These are phyloP conservation scores for Plasmodium knowlesi DNA, from an alignment of 169 alveolate species.

Conservation along the genomic window DNA sequence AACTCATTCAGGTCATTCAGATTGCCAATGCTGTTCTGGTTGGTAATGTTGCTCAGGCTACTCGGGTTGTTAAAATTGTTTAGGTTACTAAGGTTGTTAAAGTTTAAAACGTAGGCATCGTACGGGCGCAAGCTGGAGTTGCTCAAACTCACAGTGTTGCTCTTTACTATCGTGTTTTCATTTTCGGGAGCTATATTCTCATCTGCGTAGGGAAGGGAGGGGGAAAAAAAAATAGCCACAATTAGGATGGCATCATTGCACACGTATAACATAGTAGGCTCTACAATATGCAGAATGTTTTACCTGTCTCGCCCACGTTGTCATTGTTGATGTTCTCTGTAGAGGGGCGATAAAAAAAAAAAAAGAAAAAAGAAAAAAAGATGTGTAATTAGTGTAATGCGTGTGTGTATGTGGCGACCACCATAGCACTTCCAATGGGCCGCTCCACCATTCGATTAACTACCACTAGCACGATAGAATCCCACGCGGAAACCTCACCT, in stretches of 20 bases:
- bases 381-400: not conserved
- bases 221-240: not conserved
- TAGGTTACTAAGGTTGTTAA: constrained; percentile 16
- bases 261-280: not conserved
- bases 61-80: not conserved
- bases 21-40: not conserved
- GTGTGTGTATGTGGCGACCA: not conserved
- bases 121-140: constrained; percentile 45
- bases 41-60: not conserved
- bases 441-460: not conserved
- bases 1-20: not conserved
- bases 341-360: not conserved
- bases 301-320: constrained; percentile 31
- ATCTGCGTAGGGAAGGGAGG: not conserved
- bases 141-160: constrained; percentile 1
- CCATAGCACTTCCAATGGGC: not conserved
- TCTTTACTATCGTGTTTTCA: constrained; percentile 24
- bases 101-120: constrained; percentile 30
- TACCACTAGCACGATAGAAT: not conserved
- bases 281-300: not conserved
- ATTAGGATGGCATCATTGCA: not conserved
- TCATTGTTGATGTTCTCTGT: constrained; percentile 19
- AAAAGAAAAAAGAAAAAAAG: not conserved
- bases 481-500: constrained; percentile 10
- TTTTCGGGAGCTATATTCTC: constrained; percentile 7